These are phyloP conservation scores for Ustilago tritici DNA, from an alignment of 1,284 basidiomycete species.

Conservation along the genomic window DNA sequence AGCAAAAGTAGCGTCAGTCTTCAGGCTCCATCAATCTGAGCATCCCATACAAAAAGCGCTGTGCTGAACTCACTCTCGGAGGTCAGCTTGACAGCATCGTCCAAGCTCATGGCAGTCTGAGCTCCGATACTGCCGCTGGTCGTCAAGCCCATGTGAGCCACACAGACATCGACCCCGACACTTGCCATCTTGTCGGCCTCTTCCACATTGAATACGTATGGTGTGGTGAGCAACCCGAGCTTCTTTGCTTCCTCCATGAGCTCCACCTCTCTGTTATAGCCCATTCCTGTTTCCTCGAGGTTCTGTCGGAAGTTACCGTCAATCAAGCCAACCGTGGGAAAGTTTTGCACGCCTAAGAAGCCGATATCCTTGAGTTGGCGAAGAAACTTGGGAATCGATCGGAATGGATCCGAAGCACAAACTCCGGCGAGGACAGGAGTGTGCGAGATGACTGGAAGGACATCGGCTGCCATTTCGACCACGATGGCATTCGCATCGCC, in stretches of 20 bases:
- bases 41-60: neutral
- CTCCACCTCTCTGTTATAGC: conserved; percentile 44
- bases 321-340: conserved; percentile 51
- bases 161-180: conserved; percentile 39
- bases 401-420: conserved; percentile 47
- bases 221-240: conserved; percentile 41
- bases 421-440: conserved; percentile 51
- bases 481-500: conserved; percentile 52
- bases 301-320: conserved; percentile 50
- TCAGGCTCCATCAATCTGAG: neutral
- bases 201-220: conserved; percentile 42
- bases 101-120: conserved; percentile 42
- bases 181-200: conserved; percentile 45
- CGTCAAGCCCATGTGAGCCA: conserved; percentile 50
- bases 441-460: conserved; percentile 42
- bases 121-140: conserved; percentile 47
- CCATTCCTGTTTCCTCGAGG: conserved; percentile 54
- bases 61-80: conserved; percentile 27
- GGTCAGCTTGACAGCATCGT: conserved; percentile 44
- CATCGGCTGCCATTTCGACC: conserved; percentile 45
- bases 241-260: conserved; percentile 43
- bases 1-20: neutral
- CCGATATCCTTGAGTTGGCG: conserved; percentile 40
- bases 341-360: conserved; percentile 52
- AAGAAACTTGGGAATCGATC: conserved; percentile 48